phyloP scores from a whole-genome alignment of 2,329 filamentous ascomycete species.

The Fusarium brevicatenulatum region DNA sequence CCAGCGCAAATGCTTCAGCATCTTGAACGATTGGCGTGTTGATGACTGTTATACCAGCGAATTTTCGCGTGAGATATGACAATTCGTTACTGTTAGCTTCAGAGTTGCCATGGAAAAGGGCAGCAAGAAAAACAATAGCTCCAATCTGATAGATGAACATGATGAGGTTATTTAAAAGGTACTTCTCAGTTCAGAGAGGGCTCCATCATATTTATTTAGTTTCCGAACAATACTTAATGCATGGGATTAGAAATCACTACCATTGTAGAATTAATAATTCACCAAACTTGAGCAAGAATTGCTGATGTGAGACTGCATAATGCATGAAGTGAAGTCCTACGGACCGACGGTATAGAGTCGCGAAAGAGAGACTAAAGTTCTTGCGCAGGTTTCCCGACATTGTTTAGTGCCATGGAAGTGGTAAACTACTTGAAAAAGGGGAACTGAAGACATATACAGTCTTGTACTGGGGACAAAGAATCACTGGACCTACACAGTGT shows the following conservation, averaged over 20 bases:
- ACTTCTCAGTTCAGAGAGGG: rapidly evolving
- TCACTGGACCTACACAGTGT: background rate
- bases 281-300: background rate
- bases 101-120: rapidly evolving
- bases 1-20: background rate
- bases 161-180: rapidly evolving
- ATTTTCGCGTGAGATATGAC: background rate
- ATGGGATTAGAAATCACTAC: background rate
- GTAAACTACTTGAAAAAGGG: rapidly evolving
- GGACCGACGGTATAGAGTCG: background rate
- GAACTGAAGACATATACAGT: background rate
- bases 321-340: background rate
- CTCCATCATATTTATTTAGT: rapidly evolving
- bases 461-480: background rate
- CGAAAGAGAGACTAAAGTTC: too few relatives aligned
- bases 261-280: background rate
- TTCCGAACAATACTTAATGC: rapidly evolving
- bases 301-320: background rate
- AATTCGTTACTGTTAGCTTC: background rate
- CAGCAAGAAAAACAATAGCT: rapidly evolving
- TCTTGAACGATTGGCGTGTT: constrained; percentile 11
- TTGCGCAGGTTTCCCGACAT: rapidly evolving
- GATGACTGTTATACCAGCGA: constrained; percentile 4
- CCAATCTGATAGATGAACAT: background rate
- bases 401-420: rapidly evolving